Evolutionary conservation across 768 basidiomycete species (phyloP).

Genomic region (Amanita molliuscula): DNA sequence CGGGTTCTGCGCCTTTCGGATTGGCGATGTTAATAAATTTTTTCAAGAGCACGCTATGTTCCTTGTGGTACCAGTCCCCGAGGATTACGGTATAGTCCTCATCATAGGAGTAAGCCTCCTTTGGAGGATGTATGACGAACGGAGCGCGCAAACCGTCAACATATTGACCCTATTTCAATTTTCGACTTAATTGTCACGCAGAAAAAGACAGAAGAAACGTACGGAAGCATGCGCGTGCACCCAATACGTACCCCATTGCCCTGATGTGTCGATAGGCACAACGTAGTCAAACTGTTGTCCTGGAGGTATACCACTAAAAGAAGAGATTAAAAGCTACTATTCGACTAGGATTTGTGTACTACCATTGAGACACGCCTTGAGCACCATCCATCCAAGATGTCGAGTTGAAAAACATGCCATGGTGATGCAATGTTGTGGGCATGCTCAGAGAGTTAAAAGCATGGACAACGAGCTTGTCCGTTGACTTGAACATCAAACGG

Average conservation of each 20-base stretch:
- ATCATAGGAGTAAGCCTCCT: slow-evolving; percentile 69
- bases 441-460: slow-evolving; percentile 59
- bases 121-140: slow-evolving; percentile 60
- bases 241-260: slow-evolving; percentile 79
- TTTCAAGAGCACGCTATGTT: slow-evolving; percentile 52
- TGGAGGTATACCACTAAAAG: slow-evolving; percentile 62
- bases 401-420: slow-evolving; percentile 92
- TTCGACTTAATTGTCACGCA: slow-evolving; percentile 1
- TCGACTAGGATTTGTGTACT: slow-evolving; percentile 9
- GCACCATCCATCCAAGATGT: slow-evolving; percentile 90
- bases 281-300: slow-evolving; percentile 64
- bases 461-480: slow-evolving; percentile 72
- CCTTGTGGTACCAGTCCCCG: slow-evolving; percentile 87
- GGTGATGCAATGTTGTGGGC: slow-evolving; percentile 75
- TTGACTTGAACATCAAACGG: slow-evolving; percentile 60
- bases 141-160: slow-evolving; percentile 91
- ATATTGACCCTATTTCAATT: slow-evolving; percentile 60
- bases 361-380: slow-evolving; percentile 77
- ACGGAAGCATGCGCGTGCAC: slow-evolving; percentile 58
- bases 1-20: slow-evolving; percentile 80
- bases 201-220: slow-evolving; percentile 10
- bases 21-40: slow-evolving; percentile 64
- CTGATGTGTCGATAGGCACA: slow-evolving; percentile 57
- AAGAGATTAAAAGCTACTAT: neutral
- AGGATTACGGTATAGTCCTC: slow-evolving; percentile 83